Evolutionary conservation across 2,329 filamentous ascomycete genomes (phyloP).

Genomic region (Drechslerella dactyloides): DNA sequence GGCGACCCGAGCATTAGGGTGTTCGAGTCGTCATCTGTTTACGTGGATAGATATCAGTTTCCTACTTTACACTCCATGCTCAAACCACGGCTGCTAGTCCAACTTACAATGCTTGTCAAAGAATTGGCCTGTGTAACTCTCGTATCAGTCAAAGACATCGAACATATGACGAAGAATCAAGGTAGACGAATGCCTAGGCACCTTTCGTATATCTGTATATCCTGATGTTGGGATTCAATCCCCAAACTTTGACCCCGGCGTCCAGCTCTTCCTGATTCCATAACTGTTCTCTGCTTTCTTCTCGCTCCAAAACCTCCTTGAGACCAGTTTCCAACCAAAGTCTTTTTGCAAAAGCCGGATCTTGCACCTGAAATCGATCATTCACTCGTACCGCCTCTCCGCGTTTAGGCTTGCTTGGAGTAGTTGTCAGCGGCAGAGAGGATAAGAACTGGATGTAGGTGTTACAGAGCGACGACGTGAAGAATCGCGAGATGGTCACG

Average conservation of each 20-base stretch:
- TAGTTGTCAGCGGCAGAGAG: conserved; percentile 74
- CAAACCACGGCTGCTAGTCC: no score
- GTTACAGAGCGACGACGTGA: conserved; percentile 75
- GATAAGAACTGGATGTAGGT: conserved; percentile 76
- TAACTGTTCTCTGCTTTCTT: conserved; percentile 54
- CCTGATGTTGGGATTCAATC: conserved; percentile 84
- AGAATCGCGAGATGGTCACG: conserved; percentile 74
- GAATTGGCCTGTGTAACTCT: conserved; percentile 71
- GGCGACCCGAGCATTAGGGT: conserved; percentile 66
- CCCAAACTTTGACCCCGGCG: conserved; percentile 66
- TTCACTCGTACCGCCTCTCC: conserved; percentile 85
- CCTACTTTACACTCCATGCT: background rate
- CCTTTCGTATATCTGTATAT: conserved; percentile 77
- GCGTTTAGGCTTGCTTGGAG: conserved; percentile 76
- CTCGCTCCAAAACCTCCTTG: conserved; percentile 63
- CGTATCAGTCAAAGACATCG: background rate
- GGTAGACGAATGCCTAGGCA: background rate
- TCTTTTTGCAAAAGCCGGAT: conserved; percentile 73
- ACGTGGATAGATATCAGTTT: conserved; percentile 13
- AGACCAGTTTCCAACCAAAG: conserved; percentile 81
- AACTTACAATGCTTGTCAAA: conserved; percentile 88
- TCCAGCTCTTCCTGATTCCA: conserved; percentile 50
- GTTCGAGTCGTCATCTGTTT: conserved; percentile 83
- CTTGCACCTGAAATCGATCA: conserved; percentile 83
- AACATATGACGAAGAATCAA: no score